Evolutionary conservation across 2,329 filamentous ascomycete genomes (phyloP).

Genomic region (Neoascochyta sp.): DNA sequence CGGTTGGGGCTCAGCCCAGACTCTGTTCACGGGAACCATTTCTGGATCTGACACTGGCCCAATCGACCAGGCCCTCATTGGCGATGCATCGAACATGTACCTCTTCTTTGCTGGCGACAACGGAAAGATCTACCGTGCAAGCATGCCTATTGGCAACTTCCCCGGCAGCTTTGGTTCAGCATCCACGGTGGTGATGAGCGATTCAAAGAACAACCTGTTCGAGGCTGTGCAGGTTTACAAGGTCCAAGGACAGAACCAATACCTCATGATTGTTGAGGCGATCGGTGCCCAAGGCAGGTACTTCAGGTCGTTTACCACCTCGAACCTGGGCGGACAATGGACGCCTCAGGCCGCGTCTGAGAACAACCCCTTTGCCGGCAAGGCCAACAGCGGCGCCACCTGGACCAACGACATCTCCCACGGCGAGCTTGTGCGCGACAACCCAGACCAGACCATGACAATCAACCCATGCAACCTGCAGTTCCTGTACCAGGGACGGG

Average conservation of each 20-base stretch:
- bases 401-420: slow-evolving; percentile 68
- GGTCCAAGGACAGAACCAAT: slow-evolving; percentile 51
- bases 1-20: slow-evolving; percentile 53
- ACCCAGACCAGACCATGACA: slow-evolving; percentile 59
- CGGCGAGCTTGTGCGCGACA: slow-evolving; percentile 58
- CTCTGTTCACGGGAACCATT: slow-evolving; percentile 57
- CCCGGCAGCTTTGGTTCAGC: slow-evolving; percentile 56
- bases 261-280: slow-evolving; percentile 66
- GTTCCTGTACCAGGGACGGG: slow-evolving; percentile 60
- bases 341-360: slow-evolving; percentile 56
- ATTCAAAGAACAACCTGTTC: slow-evolving; percentile 57
- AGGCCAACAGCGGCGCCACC: slow-evolving; percentile 60
- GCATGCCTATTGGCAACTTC: slow-evolving; percentile 61
- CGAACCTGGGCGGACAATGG: slow-evolving; percentile 55
- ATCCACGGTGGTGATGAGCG: slow-evolving; percentile 51
- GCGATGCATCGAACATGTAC: slow-evolving; percentile 60
- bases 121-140: slow-evolving; percentile 61
- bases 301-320: slow-evolving; percentile 65
- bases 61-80: slow-evolving; percentile 64
- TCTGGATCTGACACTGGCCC: slow-evolving; percentile 49
- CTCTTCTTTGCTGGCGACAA: slow-evolving; percentile 67
- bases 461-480: slow-evolving; percentile 63
- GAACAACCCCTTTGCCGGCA: slow-evolving; percentile 61
- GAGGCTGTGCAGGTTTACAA: slow-evolving; percentile 66
- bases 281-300: slow-evolving; percentile 57